These are phyloP conservation scores for Nevesoporus exiguus DNA, from an alignment of 768 basidiomycete species.

Conservation along the genomic window DNA sequence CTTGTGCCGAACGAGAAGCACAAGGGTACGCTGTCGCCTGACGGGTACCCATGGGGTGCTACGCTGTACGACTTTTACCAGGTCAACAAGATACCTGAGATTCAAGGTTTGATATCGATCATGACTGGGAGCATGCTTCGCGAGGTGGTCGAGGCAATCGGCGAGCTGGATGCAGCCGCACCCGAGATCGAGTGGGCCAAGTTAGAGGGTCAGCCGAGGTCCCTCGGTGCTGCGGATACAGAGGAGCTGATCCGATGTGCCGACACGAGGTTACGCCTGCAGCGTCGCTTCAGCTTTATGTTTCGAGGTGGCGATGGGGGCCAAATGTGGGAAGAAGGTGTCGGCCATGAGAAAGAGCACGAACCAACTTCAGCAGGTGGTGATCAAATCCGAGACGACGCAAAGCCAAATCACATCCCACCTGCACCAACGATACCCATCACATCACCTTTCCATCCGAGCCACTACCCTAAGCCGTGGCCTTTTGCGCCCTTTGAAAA, in stretches of 20 bases:
- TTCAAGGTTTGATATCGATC: not conserved
- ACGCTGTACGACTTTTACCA: conserved; percentile 31
- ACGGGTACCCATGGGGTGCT: conserved; percentile 24
- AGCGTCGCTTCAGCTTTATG: conserved; percentile 5
- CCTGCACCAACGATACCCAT: not conserved
- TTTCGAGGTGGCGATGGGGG: not conserved
- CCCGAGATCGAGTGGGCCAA: conserved; percentile 21
- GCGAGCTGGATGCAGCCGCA: conserved; percentile 18
- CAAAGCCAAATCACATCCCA: not conserved
- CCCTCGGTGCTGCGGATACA: conserved; percentile 17
- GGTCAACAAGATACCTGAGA: conserved; percentile 7
- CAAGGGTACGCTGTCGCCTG: conserved; percentile 23
- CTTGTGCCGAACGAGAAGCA: conserved; percentile 7
- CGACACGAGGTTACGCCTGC: not conserved
- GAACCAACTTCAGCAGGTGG: not conserved
- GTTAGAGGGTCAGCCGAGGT: conserved; percentile 17
- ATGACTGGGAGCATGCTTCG: conserved; percentile 24
- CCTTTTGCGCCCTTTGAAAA: conserved; percentile 37
- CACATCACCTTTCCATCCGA: conserved; percentile 27
- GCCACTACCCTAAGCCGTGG: conserved; percentile 40
- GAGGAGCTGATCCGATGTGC: conserved; percentile 17
- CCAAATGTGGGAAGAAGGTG: not conserved
- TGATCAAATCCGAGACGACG: not conserved
- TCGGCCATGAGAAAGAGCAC: too few species aligned
- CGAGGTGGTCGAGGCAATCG: conserved; percentile 12